A percentile compares a stretch with the other conserved stretches of the same genome.
These are phyloP conservation scores for Mortierella sp. DNA, from an alignment of 371 early-diverging fungal genomes.

Conservation along the genomic window DNA sequence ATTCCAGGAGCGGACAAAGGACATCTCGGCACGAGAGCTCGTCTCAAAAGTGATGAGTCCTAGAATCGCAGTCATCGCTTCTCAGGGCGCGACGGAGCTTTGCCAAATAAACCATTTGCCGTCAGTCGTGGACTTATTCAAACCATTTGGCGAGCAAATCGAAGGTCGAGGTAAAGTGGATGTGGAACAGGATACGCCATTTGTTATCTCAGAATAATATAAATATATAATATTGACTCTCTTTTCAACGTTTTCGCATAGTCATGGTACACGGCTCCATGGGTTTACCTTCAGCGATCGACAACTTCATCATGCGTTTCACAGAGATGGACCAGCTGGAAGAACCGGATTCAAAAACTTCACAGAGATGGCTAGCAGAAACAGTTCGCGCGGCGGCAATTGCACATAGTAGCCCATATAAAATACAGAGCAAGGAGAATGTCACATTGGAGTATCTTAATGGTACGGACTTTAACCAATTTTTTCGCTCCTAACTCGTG, in stretches of 20 bases:
- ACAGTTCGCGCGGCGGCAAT: slow-evolving; percentile 58
- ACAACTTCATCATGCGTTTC: slow-evolving; percentile 81
- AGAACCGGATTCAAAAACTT: slow-evolving; percentile 66
- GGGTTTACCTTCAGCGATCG: slow-evolving; percentile 72
- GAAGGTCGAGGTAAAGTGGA: slow-evolving; percentile 73
- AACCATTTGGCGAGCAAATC: slow-evolving; percentile 87
- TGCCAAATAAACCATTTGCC: slow-evolving; percentile 77
- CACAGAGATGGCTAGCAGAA: slow-evolving; percentile 69
- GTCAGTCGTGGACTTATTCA: slow-evolving; percentile 79
- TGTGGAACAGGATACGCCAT: not conserved
- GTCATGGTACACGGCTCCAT: slow-evolving; percentile 79
- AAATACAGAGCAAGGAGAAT: slow-evolving; percentile 53
- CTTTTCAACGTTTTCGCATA: slow-evolving; percentile 38
- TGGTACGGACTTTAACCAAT: slow-evolving; percentile 57
- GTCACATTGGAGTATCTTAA: slow-evolving; percentile 63
- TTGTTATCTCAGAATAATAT: not conserved
- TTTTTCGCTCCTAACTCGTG: not conserved
- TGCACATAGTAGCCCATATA: slow-evolving; percentile 31
- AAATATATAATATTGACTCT: not conserved
- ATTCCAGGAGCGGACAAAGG: slow-evolving; percentile 31
- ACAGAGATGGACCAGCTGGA: slow-evolving; percentile 69
- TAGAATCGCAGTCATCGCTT: slow-evolving; percentile 79
- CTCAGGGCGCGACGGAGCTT: slow-evolving; percentile 78
- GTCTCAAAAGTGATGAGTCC: slow-evolving; percentile 79
- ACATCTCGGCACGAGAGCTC: slow-evolving; percentile 63